Base-by-base conservation (phyloP, 1,284 basidiomycete genomes). In the Apiotrichum mycotoxinovorans region DNA sequence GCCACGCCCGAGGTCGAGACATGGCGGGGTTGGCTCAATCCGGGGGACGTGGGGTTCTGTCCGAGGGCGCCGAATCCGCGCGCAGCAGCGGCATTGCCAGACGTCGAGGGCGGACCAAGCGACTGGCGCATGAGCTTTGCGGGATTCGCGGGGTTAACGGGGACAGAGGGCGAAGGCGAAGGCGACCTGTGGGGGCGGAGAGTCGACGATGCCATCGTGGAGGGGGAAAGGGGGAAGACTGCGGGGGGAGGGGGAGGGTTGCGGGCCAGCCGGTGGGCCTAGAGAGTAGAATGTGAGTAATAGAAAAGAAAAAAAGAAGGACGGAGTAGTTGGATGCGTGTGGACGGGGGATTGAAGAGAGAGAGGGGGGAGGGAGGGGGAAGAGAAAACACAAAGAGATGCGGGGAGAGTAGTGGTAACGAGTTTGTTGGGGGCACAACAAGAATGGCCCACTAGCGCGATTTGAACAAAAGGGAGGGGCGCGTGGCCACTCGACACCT, bases 101-200 rank as follows among this genome's bases (percentile, higher is more conserved):
- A 56, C 18, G 70, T 65, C 15, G 73, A 65, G 34, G 71, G 71
- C 9, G 74, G 74, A 35, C 74, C 74, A 43, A 76, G 71, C 27
- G 72, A 74, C 61, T 76, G 74, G 22, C 74, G 67, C n/a, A 68
- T 74, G 37, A 75, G 64, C 61, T 73, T 73, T 18, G 73, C 70
- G 0, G 70, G 71, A 53, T 72, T 71, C 57, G 61, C 37, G 15
- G 65, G 66, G 55, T 69, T 71, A 48, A 72, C 62, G 25, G 38
- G 61, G 15, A 58, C 51, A 3, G 74, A 66, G 4, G 71, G 72
- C 15, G 70, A 69, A 3, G 74, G 74, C 18, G 74, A 76, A 17
- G 73, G 73, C 25, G 73, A 75, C 42, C 74, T 70, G 52, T 73
- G 72, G n/a, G 74, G 73, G 37, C 74, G 69, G 25, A 76, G 70